A percentile compares a stretch with the other conserved stretches of the same genome.
Evolutionary conservation across 768 basidiomycete species (phyloP).

Genomic region (Lactarius indigo): DNA sequence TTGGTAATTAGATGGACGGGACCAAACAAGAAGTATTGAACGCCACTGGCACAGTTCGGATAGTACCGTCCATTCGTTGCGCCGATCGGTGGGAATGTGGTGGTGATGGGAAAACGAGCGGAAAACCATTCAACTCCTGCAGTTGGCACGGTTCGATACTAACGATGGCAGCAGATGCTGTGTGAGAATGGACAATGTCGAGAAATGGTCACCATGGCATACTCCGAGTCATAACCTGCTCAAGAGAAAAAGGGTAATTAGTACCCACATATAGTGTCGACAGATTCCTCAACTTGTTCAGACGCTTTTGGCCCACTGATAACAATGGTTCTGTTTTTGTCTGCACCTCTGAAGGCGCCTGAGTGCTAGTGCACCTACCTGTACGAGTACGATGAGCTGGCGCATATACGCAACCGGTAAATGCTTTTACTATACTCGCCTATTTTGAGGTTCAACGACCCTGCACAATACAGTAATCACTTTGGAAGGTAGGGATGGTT

Average conservation of each 20-base stretch:
- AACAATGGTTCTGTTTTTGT: background rate
- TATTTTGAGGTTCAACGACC: background rate
- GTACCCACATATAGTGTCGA: background rate
- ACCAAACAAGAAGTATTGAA: background rate
- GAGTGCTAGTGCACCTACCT: too few relatives aligned
- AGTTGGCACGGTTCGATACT: background rate
- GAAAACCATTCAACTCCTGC: background rate
- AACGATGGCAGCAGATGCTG: background rate
- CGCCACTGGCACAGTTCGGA: background rate
- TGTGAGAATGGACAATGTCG: background rate
- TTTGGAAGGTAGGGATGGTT: too few relatives aligned
- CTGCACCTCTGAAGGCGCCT: background rate
- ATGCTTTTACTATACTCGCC: background rate
- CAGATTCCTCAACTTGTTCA: background rate
- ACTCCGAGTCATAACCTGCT: background rate
- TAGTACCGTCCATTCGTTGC: background rate
- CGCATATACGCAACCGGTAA: background rate
- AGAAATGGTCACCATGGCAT: background rate
- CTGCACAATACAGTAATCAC: too few relatives aligned
- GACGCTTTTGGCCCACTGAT: background rate
- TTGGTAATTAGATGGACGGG: background rate
- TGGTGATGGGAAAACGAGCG: too few relatives aligned
- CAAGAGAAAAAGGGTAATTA: background rate
- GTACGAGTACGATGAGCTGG: too few relatives aligned
- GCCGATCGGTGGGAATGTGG: background rate